Base-by-base conservation (phyloP, 257 asterid genomes). In the Plantago major region DNA sequence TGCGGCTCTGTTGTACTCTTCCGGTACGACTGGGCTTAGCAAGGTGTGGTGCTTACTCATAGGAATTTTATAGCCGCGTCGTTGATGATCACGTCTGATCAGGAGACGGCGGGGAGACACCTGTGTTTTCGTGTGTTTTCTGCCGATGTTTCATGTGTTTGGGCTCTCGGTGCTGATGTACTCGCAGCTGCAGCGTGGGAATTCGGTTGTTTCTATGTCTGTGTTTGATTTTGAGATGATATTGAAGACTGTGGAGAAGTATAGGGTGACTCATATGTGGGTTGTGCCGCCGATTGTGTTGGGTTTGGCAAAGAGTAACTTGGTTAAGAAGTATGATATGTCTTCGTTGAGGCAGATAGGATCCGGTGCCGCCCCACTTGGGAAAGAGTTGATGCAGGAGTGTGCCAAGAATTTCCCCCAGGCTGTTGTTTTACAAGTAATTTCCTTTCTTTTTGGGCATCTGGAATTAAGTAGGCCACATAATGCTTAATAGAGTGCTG, bases 101-200 rank as follows among this genome's bases (percentile, higher is more conserved):
- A 89, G 71, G 97, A 89, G 3, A n/a, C 55, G 43, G 81, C 74
- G 89, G 95, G 0, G 99, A 86, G 16, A 84, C 57, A 76, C 3
- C 16, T 11, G 75, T 61, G 71, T 75, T 71, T 87, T 67, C 63
- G 55, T 89, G 53, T 82, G 95, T 54, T 75, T 87, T 10, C 58
- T 89, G 81, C 99, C 99, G 10, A 89, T 89, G 97, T 93, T 89
- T 72, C 99, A 93, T 64, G 97, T 85, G 72, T 87, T 89, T 67
- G 99, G 97, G 12, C 81, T 89, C 5, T 69, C 87, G 2, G 80
- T 87, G 65, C 83, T 93, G 73, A 56, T 87, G 83, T 78, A 60
- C 57, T 58, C 97, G 10, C 94, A 89, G 74, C 83, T 93, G 78
- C 97, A 83, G 66, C 87, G 96, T 15, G 96, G 99, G 58, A 87